Percentiles rank a stretch among this genome's conserved stretches.
Conservation (phyloP, 495 filamentous ascomycete species). For the Cenococcum geophilum region DNA sequence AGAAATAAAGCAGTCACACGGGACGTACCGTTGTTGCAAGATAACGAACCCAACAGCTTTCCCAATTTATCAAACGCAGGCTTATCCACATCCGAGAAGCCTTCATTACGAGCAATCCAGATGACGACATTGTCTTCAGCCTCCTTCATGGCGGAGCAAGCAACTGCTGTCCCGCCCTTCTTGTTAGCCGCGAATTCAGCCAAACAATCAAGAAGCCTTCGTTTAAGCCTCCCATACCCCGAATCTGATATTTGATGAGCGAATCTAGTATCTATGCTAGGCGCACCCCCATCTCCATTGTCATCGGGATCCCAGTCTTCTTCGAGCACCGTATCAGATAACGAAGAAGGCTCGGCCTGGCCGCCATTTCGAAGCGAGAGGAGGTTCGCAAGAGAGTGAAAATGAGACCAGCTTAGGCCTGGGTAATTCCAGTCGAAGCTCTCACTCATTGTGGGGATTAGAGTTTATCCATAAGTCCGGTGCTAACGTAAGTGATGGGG, state of each 20-base stretch:
- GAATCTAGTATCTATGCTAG: constrained; percentile 9
- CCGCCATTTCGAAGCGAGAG: constrained; percentile 18
- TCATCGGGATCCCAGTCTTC: no score
- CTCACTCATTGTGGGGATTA: constrained; percentile 14
- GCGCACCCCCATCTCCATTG: constrained; percentile 2
- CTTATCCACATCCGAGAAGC: constrained; percentile 10
- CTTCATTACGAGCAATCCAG: constrained; percentile 15
- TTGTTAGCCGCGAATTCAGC: constrained; percentile 14
- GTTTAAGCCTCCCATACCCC: constrained; percentile 7
- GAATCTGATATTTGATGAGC: constrained; percentile 14
- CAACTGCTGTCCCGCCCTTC: constrained; percentile 11
- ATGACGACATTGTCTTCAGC: constrained; percentile 8
- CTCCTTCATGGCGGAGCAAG: constrained; percentile 13
- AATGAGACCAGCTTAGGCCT: constrained; percentile 14
- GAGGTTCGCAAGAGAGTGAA: constrained; percentile 13
- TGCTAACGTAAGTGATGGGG: no score
- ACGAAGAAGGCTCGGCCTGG: constrained; percentile 7
- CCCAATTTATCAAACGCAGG: constrained; percentile 2
- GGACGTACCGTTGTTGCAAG: constrained; percentile 1
- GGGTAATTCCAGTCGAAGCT: constrained; percentile 12
- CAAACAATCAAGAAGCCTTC: constrained; percentile 16
- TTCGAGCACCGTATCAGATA: constrained; percentile 10
- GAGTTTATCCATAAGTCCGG: no score
- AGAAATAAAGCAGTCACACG: no score
- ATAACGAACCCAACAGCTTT: constrained; percentile 1